Conservation (phyloP, 2,329 filamentous ascomycete species). For the Rhexocercosporidium sp. region DNA sequence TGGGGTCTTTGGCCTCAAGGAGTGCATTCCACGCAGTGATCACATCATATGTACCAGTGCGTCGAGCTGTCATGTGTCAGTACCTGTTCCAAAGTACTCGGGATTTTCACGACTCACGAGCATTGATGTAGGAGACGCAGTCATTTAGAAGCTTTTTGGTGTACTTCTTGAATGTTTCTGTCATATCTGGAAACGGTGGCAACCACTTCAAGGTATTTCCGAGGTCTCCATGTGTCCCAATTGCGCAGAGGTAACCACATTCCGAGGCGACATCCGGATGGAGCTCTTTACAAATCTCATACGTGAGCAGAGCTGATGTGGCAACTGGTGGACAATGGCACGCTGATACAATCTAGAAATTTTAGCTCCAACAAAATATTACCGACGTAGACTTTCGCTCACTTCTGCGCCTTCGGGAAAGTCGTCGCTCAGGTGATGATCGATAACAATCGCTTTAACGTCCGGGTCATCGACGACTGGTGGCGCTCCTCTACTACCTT, state of each 20-base stretch:
- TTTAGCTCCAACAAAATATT: conserved; percentile 21
- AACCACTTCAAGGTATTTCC: conserved; percentile 70
- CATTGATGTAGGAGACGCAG: conserved; percentile 68
- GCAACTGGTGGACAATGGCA: conserved; percentile 69
- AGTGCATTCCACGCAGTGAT: conserved; percentile 65
- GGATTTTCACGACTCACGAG: conserved; percentile 44
- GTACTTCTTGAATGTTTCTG: conserved; percentile 60
- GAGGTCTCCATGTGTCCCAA: conserved; percentile 71
- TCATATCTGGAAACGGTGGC: conserved; percentile 70
- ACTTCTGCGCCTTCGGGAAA: conserved; percentile 54
- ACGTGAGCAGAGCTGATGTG: conserved; percentile 67
- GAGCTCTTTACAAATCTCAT: conserved; percentile 64
- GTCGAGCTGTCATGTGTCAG: conserved; percentile 47
- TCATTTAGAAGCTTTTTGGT: conserved; percentile 67
- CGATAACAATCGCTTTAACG: conserved; percentile 61
- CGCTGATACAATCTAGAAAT: conserved; percentile 61
- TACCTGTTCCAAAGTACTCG: not conserved
- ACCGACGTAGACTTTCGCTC: not conserved
- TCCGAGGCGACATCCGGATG: conserved; percentile 53
- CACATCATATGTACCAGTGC: conserved; percentile 66
- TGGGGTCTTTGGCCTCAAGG: conserved; percentile 54
- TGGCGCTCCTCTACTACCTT: conserved; percentile 62
- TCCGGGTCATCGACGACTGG: conserved; percentile 57
- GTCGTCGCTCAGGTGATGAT: conserved; percentile 64
- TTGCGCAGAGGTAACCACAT: conserved; percentile 66